These are phyloP conservation scores for Candida fluviatilis DNA, from an alignment of 805 yeast genomes.

Conservation along the genomic window DNA sequence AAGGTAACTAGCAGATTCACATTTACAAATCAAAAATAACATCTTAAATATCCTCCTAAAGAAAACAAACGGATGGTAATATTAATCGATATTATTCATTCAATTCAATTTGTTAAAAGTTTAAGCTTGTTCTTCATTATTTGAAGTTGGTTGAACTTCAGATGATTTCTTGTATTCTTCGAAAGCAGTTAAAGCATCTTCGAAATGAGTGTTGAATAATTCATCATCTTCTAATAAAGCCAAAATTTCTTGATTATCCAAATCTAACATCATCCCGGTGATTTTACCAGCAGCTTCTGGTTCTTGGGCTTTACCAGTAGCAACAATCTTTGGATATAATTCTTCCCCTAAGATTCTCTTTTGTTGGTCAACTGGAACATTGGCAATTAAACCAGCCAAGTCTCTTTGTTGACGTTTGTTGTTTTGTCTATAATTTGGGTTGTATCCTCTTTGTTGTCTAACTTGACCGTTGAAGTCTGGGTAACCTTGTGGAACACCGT, in stretches of 20 bases:
- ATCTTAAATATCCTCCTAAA: neutral
- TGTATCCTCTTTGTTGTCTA: slow-evolving; percentile 53
- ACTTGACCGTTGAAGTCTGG: slow-evolving; percentile 36
- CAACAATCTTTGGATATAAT: slow-evolving; percentile 86
- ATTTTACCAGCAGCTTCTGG: slow-evolving; percentile 97
- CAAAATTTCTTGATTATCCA: slow-evolving; percentile 87
- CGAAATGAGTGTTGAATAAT: slow-evolving; percentile 83
- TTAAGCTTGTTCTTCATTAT: slow-evolving; percentile 16
- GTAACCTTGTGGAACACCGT: slow-evolving; percentile 61
- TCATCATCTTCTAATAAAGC: slow-evolving; percentile 87
- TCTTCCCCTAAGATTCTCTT: slow-evolving; percentile 98
- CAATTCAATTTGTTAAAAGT: slow-evolving; percentile 1
- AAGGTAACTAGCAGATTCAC: slow-evolving; percentile 3
- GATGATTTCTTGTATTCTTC: slow-evolving; percentile 74
- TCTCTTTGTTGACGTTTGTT: slow-evolving; percentile 40
- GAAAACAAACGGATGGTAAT: slow-evolving; percentile 2
- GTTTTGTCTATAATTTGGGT: slow-evolving; percentile 45
- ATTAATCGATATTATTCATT: slow-evolving; percentile 1
- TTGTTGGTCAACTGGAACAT: slow-evolving; percentile 82
- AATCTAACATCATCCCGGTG: slow-evolving; percentile 97
- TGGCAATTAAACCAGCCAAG: slow-evolving; percentile 60
- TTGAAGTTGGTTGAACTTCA: slow-evolving; percentile 14
- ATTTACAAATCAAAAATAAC: slow-evolving; percentile 2
- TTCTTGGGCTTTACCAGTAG: slow-evolving; percentile 82
- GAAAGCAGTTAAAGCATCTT: slow-evolving; percentile 92